These are phyloP conservation scores for Penicillium nucicola DNA, from an alignment of 495 filamentous ascomycete genomes.

Conservation along the genomic window DNA sequence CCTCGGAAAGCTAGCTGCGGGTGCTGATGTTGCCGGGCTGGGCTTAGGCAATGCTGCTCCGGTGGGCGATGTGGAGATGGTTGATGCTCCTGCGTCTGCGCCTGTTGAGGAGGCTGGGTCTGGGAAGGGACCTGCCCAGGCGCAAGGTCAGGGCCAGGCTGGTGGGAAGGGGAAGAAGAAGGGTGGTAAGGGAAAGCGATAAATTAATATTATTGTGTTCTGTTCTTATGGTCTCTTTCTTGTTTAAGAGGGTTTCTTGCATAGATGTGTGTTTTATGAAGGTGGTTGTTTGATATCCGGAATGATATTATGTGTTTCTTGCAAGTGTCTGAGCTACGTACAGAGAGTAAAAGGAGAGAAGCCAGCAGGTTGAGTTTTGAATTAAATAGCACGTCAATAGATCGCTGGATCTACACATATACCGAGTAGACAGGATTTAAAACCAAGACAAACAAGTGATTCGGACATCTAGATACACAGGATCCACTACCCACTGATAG, in stretches of 20 bases:
- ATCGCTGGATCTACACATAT: neutral
- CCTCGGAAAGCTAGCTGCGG: slow-evolving; percentile 63
- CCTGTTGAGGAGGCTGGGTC: slow-evolving; percentile 8
- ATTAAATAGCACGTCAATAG: neutral
- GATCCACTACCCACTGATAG: slow-evolving; percentile 24
- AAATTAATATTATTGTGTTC: neutral
- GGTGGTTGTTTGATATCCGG: neutral
- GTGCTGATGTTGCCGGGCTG: slow-evolving; percentile 59
- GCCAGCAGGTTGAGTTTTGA: no score
- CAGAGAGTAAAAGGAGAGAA: no score
- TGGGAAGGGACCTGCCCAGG: neutral
- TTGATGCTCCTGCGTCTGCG: slow-evolving; percentile 24
- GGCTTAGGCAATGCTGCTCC: slow-evolving; percentile 33
- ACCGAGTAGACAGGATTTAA: neutral
- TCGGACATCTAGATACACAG: slow-evolving; percentile 29
- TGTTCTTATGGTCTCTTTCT: neutral
- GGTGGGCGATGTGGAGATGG: slow-evolving; percentile 37
- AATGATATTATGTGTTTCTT: neutral
- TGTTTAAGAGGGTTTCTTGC: neutral
- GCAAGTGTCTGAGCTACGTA: no score
- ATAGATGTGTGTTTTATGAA: neutral
- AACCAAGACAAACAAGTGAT: slow-evolving; percentile 15
- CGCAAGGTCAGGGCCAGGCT: neutral
- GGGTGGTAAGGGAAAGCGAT: slow-evolving; percentile 26
- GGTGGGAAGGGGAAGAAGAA: slow-evolving; percentile 18